Percentiles rank a stretch among this genome's conserved stretches.
These are phyloP conservation scores for Asterochloris sp. DNA, from an alignment of 139 green algal species.

Conservation along the genomic window DNA sequence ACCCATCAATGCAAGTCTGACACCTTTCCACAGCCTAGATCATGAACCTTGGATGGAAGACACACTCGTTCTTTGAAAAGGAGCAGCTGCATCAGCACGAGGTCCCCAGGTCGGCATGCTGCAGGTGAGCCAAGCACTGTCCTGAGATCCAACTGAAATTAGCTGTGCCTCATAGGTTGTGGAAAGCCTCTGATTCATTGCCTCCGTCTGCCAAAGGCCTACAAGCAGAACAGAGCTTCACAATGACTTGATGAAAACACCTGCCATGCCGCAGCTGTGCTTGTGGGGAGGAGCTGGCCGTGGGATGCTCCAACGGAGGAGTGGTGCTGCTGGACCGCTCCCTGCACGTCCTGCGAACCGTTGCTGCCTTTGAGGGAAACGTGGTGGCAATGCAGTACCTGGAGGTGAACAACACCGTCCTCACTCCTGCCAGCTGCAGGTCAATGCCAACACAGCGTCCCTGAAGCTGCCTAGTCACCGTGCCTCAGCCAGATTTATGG, in stretches of 20 bases:
- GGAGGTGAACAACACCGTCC: neutral
- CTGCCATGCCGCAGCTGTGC: neutral
- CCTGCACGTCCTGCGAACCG: conserved; percentile 2
- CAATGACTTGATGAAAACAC: neutral
- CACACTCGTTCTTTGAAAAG: conserved; percentile 70
- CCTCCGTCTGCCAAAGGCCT: neutral
- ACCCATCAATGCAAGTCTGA: too few species aligned
- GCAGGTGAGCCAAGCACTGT: conserved; percentile 24
- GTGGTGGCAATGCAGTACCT: conserved; percentile 27
- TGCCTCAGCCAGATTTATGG: conserved; percentile 26
- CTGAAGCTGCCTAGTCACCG: neutral
- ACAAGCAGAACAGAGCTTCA: conserved; percentile 15
- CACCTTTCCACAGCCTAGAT: neutral
- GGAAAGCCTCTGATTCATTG: conserved; percentile 36
- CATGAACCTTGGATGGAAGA: conserved; percentile 59
- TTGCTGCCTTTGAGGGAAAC: conserved; percentile 10
- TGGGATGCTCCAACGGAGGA: neutral
- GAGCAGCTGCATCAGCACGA: conserved; percentile 29
- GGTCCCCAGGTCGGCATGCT: conserved; percentile 43
- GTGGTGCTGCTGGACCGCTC: neutral
- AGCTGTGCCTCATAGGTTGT: conserved; percentile 46
- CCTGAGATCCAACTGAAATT: conserved; percentile 50
- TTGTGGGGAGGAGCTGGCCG: neutral
- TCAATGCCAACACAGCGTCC: conserved; percentile 1
- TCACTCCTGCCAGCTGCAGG: neutral